These are phyloP conservation scores for Wickerhamiella cacticola DNA, from an alignment of 805 yeast genomes.

Conservation along the genomic window DNA sequence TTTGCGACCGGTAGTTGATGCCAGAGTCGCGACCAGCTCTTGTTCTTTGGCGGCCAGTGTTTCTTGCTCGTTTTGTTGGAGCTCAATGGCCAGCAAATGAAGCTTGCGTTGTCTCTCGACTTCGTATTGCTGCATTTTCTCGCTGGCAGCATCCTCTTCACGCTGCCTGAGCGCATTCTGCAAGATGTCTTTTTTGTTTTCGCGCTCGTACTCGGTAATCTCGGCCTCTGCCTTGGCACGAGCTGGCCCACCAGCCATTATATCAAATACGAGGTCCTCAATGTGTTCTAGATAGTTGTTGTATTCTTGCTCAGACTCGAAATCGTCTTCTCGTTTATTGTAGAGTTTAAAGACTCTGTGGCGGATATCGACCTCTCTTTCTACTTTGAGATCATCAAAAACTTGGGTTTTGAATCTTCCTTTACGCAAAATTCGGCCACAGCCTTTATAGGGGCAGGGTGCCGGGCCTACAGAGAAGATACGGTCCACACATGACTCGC, in stretches of 20 bases:
- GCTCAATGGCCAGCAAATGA: slow-evolving; percentile 46
- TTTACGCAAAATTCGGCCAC: slow-evolving; percentile 77
- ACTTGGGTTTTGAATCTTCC: slow-evolving; percentile 84
- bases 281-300: slow-evolving; percentile 74
- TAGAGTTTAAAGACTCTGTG: slow-evolving; percentile 63
- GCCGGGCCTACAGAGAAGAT: slow-evolving; percentile 92
- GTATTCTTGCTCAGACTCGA: slow-evolving; percentile 45
- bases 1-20: slow-evolving; percentile 30
- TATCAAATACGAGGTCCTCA: slow-evolving; percentile 67
- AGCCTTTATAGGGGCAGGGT: slow-evolving; percentile 87
- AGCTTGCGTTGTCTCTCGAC: slow-evolving; percentile 47
- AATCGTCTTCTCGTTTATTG: slow-evolving; percentile 70
- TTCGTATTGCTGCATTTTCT: slow-evolving; percentile 53
- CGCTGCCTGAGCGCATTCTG: slow-evolving; percentile 64
- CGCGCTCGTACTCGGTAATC: slow-evolving; percentile 50
- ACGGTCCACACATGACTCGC: slow-evolving; percentile 91
- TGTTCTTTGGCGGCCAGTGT: slow-evolving; percentile 35
- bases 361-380: slow-evolving; percentile 83
- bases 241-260: slow-evolving; percentile 59
- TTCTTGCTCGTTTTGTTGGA: slow-evolving; percentile 43
- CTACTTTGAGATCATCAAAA: slow-evolving; percentile 82
- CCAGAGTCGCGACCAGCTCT: slow-evolving; percentile 44
- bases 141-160: slow-evolving; percentile 56
- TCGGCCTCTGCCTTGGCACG: slow-evolving; percentile 45
- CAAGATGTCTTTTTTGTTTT: slow-evolving; percentile 61